Percentiles rank a stretch among this genome's conserved stretches.
These are phyloP conservation scores for Paecilomyces variotii DNA, from an alignment of 2,329 filamentous ascomycete species.

Conservation along the genomic window DNA sequence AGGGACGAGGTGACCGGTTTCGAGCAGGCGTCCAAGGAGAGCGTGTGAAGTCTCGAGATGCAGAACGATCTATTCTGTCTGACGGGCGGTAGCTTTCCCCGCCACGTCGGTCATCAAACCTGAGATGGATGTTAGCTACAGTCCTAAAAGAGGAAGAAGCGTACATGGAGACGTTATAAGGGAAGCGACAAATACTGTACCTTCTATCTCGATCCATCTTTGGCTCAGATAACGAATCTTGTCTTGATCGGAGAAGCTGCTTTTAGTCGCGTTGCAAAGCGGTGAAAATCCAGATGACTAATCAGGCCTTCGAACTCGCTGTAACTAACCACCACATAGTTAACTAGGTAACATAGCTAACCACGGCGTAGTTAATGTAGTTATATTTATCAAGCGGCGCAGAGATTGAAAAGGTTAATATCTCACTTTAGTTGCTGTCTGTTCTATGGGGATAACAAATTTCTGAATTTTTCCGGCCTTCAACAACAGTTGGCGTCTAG, in stretches of 20 bases:
- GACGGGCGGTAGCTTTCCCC: conserved; percentile 37
- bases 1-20: conserved; percentile 28
- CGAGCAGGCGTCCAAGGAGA: conserved; percentile 29
- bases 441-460: no score
- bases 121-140: conserved; percentile 11
- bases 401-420: no score
- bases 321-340: no score
- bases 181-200: conserved; percentile 17
- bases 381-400: no score
- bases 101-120: conserved; percentile 34
- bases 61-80: conserved; percentile 22
- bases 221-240: not conserved
- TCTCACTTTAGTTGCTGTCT: no score
- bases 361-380: no score
- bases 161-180: not conserved
- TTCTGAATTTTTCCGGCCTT: no score
- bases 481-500: no score
- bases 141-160: not conserved
- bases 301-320: not conserved
- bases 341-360: no score
- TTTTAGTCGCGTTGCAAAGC: not conserved
- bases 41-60: conserved; percentile 28
- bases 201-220: conserved; percentile 32
- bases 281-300: not conserved
- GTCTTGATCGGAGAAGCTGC: not conserved